Evolutionary conservation across 345 rosid species (phyloP).

Genomic region (Clausena lansium): DNA sequence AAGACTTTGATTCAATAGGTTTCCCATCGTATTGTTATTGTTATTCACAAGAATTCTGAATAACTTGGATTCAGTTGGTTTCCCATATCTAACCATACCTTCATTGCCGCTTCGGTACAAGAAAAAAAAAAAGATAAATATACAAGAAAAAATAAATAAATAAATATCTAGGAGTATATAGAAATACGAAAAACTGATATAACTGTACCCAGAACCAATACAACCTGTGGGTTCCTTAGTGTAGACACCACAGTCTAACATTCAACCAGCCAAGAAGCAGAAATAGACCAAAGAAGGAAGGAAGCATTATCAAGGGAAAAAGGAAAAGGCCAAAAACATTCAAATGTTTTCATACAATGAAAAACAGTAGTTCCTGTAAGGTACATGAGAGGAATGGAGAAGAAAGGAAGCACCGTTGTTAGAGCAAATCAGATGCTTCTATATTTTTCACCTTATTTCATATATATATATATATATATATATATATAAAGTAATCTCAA

Average conservation of each 20-base stretch:
- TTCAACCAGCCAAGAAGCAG: neutral
- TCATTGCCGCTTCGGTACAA: neutral
- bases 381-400: neutral
- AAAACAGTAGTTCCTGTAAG: neutral
- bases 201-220: no score
- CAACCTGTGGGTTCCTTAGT: no score
- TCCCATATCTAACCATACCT: slow-evolving; percentile 8
- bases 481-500: neutral
- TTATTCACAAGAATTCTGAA: neutral
- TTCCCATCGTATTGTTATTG: neutral
- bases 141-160: no score
- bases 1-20: neutral
- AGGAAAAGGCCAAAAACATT: neutral
- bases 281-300: neutral
- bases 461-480: neutral
- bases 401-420: no score
- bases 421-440: neutral
- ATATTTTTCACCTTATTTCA: neutral
- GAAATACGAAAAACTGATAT: neutral
- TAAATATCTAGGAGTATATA: neutral
- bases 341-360: neutral
- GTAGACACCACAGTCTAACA: no score
- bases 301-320: neutral
- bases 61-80: neutral
- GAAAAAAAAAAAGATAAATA: neutral